phyloP scores from a whole-genome alignment of 495 filamentous ascomycete genomes.

The Aspergillus avenaceus region DNA sequence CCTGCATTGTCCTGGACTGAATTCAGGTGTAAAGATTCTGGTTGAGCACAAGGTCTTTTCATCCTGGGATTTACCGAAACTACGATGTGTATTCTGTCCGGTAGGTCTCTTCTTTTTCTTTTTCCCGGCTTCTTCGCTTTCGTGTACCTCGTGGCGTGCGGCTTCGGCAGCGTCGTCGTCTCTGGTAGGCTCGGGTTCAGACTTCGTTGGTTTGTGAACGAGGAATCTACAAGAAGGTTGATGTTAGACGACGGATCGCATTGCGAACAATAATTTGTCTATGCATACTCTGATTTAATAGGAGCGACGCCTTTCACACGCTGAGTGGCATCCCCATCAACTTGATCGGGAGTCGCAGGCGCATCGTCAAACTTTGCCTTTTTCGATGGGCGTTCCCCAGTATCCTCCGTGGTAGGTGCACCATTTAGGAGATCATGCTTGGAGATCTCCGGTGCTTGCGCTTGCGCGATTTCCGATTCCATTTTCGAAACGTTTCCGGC shows the following conservation, averaged over 20 bases:
- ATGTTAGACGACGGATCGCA: no score
- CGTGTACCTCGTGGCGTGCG: slow-evolving; percentile 39
- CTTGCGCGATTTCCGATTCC: slow-evolving; percentile 11
- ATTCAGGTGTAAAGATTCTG: slow-evolving; percentile 62
- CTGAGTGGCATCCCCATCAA: slow-evolving; percentile 21
- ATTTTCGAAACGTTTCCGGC: slow-evolving; percentile 12
- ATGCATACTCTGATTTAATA: slow-evolving; percentile 77
- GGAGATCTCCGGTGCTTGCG: slow-evolving; percentile 9
- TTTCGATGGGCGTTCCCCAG: slow-evolving; percentile 54
- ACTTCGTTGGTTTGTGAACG: slow-evolving; percentile 29
- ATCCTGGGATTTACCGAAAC: slow-evolving; percentile 80
- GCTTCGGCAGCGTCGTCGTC: slow-evolving; percentile 74
- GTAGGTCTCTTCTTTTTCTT: slow-evolving; percentile 69
- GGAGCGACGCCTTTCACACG: slow-evolving; percentile 66
- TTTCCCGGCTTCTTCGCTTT: slow-evolving; percentile 43
- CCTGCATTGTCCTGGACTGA: slow-evolving; percentile 65
- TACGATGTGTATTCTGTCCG: slow-evolving; percentile 82
- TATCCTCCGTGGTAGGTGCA: slow-evolving; percentile 1
- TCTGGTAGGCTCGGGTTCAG: slow-evolving; percentile 13
- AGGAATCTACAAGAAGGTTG: slow-evolving; percentile 53
- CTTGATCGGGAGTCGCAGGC: slow-evolving; percentile 18
- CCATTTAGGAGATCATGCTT: slow-evolving; percentile 7
- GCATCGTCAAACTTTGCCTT: slow-evolving; percentile 50
- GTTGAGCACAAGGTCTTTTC: slow-evolving; percentile 72
- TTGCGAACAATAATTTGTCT: no score